A percentile compares a stretch with the other conserved stretches of the same genome.
Conservation (phyloP, 257 asterid species). For the Galeopsis tetrahit region DNA sequence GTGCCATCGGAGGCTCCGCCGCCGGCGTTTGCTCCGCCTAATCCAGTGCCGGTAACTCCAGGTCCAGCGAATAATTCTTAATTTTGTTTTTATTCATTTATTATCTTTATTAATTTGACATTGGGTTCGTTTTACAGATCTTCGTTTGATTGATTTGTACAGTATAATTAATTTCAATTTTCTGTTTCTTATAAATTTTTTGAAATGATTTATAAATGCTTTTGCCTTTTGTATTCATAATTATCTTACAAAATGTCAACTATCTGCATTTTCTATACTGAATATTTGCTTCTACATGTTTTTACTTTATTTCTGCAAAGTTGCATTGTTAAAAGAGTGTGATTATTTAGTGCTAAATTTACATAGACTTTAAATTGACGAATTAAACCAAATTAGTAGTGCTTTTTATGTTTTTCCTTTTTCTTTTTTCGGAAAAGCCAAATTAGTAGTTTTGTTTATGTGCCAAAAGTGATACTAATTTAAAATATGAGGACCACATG, state of each 20-base stretch:
- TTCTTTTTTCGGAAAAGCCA: background rate
- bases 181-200: background rate
- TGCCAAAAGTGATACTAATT: background rate
- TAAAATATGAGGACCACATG: conserved; percentile 2
- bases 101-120: conserved; percentile 24
- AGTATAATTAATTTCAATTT: conserved; percentile 2
- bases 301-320: background rate
- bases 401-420: background rate
- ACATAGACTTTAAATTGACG: background rate
- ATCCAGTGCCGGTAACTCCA: conserved; percentile 60
- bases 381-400: background rate
- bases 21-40: conserved; percentile 64
- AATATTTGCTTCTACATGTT: background rate
- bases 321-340: background rate
- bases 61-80: conserved; percentile 67
- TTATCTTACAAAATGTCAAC: background rate
- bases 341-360: background rate
- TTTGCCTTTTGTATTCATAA: conserved; percentile 10
- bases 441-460: background rate
- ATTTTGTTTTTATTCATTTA: conserved; percentile 24
- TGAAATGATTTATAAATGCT: conserved; percentile 15
- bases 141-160: conserved; percentile 30
- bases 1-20: conserved; percentile 60
- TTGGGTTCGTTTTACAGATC: conserved; percentile 2
- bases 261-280: no score